phyloP scores from a whole-genome alignment of 768 basidiomycete species.

The Lactarius psammicola region DNA sequence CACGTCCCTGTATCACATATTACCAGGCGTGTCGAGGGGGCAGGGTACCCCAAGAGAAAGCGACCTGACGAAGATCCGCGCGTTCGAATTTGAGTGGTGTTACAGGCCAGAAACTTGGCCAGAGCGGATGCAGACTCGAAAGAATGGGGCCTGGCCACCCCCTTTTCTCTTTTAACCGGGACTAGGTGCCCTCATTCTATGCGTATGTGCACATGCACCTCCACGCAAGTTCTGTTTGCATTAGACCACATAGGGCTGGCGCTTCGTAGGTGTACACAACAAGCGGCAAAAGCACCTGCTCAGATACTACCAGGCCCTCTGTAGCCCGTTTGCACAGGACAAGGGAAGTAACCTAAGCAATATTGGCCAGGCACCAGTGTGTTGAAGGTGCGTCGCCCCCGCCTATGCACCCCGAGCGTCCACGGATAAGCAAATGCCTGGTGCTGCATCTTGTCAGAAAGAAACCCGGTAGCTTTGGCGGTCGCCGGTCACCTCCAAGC shows the following conservation, averaged over 20 bases:
- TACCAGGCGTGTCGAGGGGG: neutral
- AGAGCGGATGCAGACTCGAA: neutral
- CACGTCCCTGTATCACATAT: neutral
- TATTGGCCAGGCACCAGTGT: too few relatives aligned
- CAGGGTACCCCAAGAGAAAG: neutral
- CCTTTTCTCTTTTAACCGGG: neutral
- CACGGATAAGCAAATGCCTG: too few relatives aligned
- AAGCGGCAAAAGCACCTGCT: too few relatives aligned
- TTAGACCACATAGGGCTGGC: neutral
- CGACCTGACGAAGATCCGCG: neutral
- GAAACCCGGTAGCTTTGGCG: too few relatives aligned
- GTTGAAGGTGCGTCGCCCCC: too few relatives aligned
- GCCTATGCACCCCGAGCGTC: too few relatives aligned
- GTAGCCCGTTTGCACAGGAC: too few relatives aligned
- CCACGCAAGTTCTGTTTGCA: neutral
- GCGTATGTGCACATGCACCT: neutral
- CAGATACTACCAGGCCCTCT: too few relatives aligned
- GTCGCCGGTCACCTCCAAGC: too few relatives aligned
- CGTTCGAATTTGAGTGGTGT: neutral
- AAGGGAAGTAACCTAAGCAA: too few relatives aligned
- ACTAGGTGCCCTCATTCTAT: neutral
- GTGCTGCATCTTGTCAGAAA: too few relatives aligned
- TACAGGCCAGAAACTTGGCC: neutral
- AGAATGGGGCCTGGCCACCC: neutral
- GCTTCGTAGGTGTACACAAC: too few relatives aligned